Percentiles rank a stretch among this genome's conserved stretches.
Conservation (phyloP, 257 asterid species). For the Solanum corneliomulleri region DNA sequence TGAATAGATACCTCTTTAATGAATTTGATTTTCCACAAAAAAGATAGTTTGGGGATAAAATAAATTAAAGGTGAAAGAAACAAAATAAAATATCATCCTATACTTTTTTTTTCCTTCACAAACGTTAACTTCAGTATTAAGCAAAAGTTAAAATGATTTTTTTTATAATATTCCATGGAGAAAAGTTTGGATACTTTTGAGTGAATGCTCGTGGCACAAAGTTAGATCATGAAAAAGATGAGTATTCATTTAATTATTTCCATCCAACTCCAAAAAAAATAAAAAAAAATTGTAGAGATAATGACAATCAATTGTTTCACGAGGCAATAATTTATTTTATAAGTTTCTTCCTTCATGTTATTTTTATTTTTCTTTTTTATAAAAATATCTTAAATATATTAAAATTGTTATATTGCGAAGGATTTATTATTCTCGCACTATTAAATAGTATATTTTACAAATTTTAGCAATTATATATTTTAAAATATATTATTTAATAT, state of each 20-base stretch:
- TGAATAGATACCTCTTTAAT: neutral
- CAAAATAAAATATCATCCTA: neutral
- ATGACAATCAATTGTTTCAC: neutral
- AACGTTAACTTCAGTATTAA: neutral
- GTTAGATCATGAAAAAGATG: neutral
- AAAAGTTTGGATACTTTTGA: neutral
- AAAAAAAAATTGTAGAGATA: neutral
- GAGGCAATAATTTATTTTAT: neutral
- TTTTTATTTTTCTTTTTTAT: no score
- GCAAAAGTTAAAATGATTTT: neutral
- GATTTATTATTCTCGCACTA: no score
- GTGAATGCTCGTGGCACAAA: neutral
- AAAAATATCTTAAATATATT: no score
- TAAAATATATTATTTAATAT: no score
- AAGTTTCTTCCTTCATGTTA: no score
- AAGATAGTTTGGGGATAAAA: neutral
- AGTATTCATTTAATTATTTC: neutral
- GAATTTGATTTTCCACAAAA: neutral
- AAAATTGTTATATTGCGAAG: no score
- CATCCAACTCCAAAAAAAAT: neutral
- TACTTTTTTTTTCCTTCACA: neutral
- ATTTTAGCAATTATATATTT: no score
- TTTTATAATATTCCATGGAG: neutral
- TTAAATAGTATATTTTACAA: rapidly evolving
- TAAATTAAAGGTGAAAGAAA: neutral